A percentile compares a stretch with the other conserved stretches of the same genome.
Conservation (phyloP, 257 asterid species). For the Salvia splendens region DNA sequence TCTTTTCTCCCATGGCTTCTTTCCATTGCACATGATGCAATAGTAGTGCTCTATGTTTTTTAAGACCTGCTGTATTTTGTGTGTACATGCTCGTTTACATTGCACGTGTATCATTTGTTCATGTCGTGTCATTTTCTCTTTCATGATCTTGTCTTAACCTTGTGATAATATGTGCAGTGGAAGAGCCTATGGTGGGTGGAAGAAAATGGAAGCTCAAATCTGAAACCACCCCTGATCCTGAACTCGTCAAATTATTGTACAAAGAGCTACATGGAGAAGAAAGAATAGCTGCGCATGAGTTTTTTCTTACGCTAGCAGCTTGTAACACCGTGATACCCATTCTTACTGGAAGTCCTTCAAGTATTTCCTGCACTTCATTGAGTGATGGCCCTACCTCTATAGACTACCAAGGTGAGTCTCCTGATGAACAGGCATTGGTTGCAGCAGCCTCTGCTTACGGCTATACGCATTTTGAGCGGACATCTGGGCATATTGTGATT, state of each 20-base stretch:
- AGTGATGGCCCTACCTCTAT: constrained; percentile 45
- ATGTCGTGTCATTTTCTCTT: background rate
- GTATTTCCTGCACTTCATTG: constrained; percentile 39
- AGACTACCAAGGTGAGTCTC: constrained; percentile 97
- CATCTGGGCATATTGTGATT: constrained; percentile 90
- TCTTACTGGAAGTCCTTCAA: constrained; percentile 50
- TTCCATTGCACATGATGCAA: constrained; percentile 5
- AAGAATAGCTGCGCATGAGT: constrained; percentile 79
- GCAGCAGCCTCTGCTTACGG: constrained; percentile 96
- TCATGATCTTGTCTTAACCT: constrained; percentile 7
- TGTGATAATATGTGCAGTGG: constrained; percentile 47
- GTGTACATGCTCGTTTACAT: constrained; percentile 7
- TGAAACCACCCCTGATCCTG: constrained; percentile 63
- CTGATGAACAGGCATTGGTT: constrained; percentile 96
- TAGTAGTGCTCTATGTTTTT: background rate
- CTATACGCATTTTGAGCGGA: constrained; percentile 89
- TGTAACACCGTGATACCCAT: constrained; percentile 97
- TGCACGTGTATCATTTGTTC: background rate
- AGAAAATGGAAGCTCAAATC: constrained; percentile 79
- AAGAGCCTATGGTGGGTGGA: constrained; percentile 34
- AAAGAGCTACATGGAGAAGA: constrained; percentile 63
- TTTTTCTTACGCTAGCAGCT: constrained; percentile 88
- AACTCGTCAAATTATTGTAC: constrained; percentile 73
- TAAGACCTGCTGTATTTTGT: constrained; percentile 15
- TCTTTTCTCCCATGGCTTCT: constrained; percentile 13